Evolutionary conservation across 352 stramenopile species (phyloP).

Genomic region (Aphanomyces astaci): DNA sequence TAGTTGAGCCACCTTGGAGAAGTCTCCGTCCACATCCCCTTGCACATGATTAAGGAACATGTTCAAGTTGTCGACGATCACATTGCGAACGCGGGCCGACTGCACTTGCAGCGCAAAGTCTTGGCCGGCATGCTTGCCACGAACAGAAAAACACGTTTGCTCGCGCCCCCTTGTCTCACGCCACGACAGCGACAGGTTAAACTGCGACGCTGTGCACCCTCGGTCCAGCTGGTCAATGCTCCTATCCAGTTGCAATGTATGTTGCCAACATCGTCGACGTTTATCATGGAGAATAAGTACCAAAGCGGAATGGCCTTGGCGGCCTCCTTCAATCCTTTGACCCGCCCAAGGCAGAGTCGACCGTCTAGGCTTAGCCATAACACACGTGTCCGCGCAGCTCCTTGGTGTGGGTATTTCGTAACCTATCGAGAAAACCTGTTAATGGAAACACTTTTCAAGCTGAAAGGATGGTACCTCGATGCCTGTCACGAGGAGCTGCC

Average conservation of each 20-base stretch:
- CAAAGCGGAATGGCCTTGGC: conserved; percentile 36
- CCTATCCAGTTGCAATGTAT: too few relatives aligned
- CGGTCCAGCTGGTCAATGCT: conserved; percentile 40
- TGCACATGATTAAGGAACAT: conserved; percentile 36
- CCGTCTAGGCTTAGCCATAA: conserved; percentile 42
- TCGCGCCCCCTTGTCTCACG: conserved; percentile 37
- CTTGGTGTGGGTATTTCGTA: conserved; percentile 38
- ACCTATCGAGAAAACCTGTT: conserved; percentile 19
- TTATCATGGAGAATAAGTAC: too few relatives aligned
- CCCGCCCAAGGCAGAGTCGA: conserved; percentile 34
- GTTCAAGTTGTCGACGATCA: conserved; percentile 42
- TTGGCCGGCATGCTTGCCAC: conserved; percentile 30
- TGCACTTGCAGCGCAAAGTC: conserved; percentile 45
- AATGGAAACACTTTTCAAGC: neutral
- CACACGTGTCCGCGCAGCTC: conserved; percentile 39
- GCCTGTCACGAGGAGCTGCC: conserved; percentile 44
- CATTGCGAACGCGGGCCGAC: conserved; percentile 38
- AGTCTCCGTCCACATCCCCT: conserved; percentile 44
- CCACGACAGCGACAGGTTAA: conserved; percentile 44
- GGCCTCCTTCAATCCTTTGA: conserved; percentile 36
- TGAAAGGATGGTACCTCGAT: conserved; percentile 41
- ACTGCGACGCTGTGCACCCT: conserved; percentile 35
- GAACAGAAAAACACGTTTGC: conserved; percentile 41
- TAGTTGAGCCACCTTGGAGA: conserved; percentile 19
- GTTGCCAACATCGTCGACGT: too few relatives aligned